Evolutionary conservation across 352 stramenopile genomes (phyloP).

Genomic region (Phytophthora fragariaefolia): DNA sequence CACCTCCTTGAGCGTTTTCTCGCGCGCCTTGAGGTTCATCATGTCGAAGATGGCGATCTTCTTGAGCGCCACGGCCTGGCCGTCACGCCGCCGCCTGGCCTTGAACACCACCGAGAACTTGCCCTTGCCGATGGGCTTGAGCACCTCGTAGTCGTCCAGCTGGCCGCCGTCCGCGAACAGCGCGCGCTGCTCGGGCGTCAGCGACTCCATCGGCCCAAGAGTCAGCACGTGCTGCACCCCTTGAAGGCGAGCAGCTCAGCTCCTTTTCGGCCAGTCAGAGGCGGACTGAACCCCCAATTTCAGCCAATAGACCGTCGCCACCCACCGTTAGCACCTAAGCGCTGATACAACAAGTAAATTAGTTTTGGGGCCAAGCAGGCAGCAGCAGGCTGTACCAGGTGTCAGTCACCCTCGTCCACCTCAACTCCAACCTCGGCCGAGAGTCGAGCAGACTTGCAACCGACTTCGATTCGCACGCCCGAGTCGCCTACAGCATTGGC

Average conservation of each 20-base stretch:
- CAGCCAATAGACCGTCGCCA: constrained; percentile 25
- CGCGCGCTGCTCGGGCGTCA: constrained; percentile 74
- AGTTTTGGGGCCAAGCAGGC: constrained; percentile 25
- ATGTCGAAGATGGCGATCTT: constrained; percentile 93
- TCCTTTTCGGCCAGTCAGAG: constrained; percentile 25
- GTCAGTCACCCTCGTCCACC: constrained; percentile 26
- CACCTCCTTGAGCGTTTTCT: constrained; percentile 92
- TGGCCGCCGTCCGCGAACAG: constrained; percentile 65
- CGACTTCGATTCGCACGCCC: constrained; percentile 5
- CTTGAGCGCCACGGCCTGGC: constrained; percentile 90
- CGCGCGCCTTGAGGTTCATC: constrained; percentile 89
- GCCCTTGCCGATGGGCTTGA: constrained; percentile 92
- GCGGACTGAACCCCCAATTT: neutral
- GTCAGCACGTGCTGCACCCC: constrained; percentile 29
- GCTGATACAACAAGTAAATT: constrained; percentile 31
- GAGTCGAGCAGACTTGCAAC: constrained; percentile 23
- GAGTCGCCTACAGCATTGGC: neutral
- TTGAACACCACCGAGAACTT: constrained; percentile 95
- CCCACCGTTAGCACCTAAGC: constrained; percentile 7
- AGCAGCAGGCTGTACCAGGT: constrained; percentile 7
- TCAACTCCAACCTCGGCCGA: constrained; percentile 14
- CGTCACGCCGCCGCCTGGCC: constrained; percentile 73
- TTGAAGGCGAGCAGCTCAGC: constrained; percentile 19
- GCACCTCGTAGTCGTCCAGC: constrained; percentile 80
- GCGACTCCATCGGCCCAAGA: constrained; percentile 66